Evolutionary conservation across 2,329 filamentous ascomycete species (phyloP).

Genomic region (Colletotrichum echinochloae): DNA sequence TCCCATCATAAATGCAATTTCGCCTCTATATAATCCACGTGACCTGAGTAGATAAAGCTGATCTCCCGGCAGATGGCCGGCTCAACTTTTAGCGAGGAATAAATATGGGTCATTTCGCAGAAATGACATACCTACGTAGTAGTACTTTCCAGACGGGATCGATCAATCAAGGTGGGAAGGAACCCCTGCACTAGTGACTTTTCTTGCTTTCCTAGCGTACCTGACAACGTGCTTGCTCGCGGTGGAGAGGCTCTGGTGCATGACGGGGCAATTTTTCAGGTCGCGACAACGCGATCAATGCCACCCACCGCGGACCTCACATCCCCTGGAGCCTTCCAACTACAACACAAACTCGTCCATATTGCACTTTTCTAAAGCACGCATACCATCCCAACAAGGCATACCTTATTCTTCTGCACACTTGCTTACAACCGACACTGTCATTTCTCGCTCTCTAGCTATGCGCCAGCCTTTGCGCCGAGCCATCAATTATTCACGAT

Average conservation of each 20-base stretch:
- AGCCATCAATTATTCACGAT: slow-evolving; percentile 48
- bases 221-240: slow-evolving; percentile 11
- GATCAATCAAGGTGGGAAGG: slow-evolving; percentile 31
- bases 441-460: slow-evolving; percentile 10
- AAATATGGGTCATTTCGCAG: slow-evolving; percentile 28
- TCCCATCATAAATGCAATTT: neutral
- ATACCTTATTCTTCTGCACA: too few species aligned
- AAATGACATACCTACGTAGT: slow-evolving; percentile 38
- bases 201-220: slow-evolving; percentile 28
- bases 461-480: slow-evolving; percentile 45
- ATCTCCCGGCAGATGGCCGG: slow-evolving; percentile 31
- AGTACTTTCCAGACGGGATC: slow-evolving; percentile 27
- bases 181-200: slow-evolving; percentile 41
- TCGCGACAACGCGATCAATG: slow-evolving; percentile 39
- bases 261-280: slow-evolving; percentile 41
- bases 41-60: slow-evolving; percentile 4
- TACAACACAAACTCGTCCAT: slow-evolving; percentile 5
- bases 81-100: slow-evolving; percentile 10
- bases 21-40: slow-evolving; percentile 7
- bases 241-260: slow-evolving; percentile 40
- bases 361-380: neutral
- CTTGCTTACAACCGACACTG: neutral
- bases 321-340: slow-evolving; percentile 7
- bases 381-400: neutral
- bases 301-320: slow-evolving; percentile 8